Percentiles rank a stretch among this genome's conserved stretches.
Conservation (phyloP, 495 filamentous ascomycete genomes). For the Penicillium fimorum region DNA sequence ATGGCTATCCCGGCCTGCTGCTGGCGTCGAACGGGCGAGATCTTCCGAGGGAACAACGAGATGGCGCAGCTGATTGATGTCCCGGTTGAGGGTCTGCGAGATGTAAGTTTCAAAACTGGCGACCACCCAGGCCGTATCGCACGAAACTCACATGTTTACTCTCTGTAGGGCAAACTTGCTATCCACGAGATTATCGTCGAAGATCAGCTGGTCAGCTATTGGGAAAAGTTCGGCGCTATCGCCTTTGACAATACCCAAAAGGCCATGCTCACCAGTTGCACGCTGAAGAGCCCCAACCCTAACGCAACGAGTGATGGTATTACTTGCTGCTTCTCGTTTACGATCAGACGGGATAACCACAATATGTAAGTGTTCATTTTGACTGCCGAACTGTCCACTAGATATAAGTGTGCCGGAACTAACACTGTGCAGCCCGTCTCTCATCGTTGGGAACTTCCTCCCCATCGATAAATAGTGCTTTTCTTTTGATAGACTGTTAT, state of each 20-base stretch:
- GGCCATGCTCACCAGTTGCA: slow-evolving; percentile 92
- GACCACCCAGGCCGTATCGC: not conserved
- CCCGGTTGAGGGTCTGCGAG: slow-evolving; percentile 83
- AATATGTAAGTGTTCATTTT: slow-evolving; percentile 73
- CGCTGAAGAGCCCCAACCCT: slow-evolving; percentile 80
- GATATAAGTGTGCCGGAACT: slow-evolving; percentile 2
- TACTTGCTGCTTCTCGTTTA: slow-evolving; percentile 96
- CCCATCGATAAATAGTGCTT: slow-evolving; percentile 46
- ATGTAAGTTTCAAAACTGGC: slow-evolving; percentile 57
- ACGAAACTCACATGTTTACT: not conserved
- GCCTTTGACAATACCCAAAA: slow-evolving; percentile 96
- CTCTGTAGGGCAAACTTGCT: slow-evolving; percentile 77
- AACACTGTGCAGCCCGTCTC: slow-evolving; percentile 63
- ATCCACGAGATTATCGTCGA: slow-evolving; percentile 95
- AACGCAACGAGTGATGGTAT: slow-evolving; percentile 70
- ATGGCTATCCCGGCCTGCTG: slow-evolving; percentile 99
- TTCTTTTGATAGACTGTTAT: not conserved
- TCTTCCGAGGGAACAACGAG: slow-evolving; percentile 96
- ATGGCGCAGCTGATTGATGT: slow-evolving; percentile 97
- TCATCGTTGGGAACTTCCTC: slow-evolving; percentile 96
- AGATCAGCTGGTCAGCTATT: slow-evolving; percentile 92
- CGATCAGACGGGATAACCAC: slow-evolving; percentile 88
- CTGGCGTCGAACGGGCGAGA: slow-evolving; percentile 95
- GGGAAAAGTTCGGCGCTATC: slow-evolving; percentile 99
- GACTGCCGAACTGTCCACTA: not conserved